phyloP scores from a whole-genome alignment of 202 grass and related monocot genomes.

The Saccharum hybrid region DNA sequence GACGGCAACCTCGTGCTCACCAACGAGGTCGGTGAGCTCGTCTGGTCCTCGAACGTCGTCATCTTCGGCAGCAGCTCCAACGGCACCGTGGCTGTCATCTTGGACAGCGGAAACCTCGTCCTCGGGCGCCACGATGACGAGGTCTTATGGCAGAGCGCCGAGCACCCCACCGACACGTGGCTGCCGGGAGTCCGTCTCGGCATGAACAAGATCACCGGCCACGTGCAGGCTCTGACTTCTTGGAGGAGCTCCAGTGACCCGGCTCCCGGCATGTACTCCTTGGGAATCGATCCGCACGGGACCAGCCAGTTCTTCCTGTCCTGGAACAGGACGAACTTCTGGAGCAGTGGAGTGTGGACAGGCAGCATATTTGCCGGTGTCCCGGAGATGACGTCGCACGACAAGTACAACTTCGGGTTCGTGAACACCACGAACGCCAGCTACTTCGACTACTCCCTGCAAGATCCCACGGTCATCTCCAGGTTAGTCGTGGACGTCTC shows the following conservation, averaged over 20 bases:
- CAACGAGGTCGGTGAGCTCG: conserved; percentile 32
- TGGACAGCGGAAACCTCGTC: conserved; percentile 50
- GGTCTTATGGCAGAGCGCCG: conserved; percentile 55
- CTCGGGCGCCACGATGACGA: conserved; percentile 29
- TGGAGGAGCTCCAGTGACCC: conserved; percentile 55
- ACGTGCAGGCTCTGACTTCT: conserved; percentile 28
- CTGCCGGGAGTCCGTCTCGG: conserved; percentile 50
- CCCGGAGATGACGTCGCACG: conserved; percentile 59
- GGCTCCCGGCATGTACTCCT: conserved; percentile 37
- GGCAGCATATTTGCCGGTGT: conserved; percentile 25
- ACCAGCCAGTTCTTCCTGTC: conserved; percentile 43
- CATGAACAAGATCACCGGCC: conserved; percentile 47
- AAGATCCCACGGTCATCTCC: conserved; percentile 41
- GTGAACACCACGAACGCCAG: conserved; percentile 1
- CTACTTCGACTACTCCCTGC: conserved; percentile 52
- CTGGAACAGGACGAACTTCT: conserved; percentile 50
- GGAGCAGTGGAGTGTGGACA: conserved; percentile 47
- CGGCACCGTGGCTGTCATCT: conserved; percentile 37
- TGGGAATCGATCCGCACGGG: conserved; percentile 47
- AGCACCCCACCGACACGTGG: conserved; percentile 56
- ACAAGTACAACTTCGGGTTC: conserved; percentile 50
- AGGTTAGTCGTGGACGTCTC: conserved; percentile 41
- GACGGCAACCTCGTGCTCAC: conserved; percentile 66
- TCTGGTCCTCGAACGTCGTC: conserved; percentile 60
- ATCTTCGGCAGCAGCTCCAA: neutral